Percentiles rank a stretch among this genome's conserved stretches.
Evolutionary conservation across 257 asterid species (phyloP).

Genomic region (Thymus mandschuricus): DNA sequence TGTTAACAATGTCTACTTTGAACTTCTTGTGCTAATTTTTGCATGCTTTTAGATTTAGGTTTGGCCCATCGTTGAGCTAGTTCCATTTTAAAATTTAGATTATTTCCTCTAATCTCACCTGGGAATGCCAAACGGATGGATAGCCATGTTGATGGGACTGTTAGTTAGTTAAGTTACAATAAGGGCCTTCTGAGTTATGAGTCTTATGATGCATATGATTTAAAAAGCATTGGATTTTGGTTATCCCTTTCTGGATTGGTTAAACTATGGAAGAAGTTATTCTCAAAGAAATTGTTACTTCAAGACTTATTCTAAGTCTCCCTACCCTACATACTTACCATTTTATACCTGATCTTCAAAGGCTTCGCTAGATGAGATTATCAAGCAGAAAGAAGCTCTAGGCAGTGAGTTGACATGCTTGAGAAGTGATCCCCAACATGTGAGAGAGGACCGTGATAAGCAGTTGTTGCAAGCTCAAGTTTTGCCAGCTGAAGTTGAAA

Average conservation of each 20-base stretch:
- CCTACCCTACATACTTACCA: background rate
- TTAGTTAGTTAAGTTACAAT: no score
- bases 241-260: no score
- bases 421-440: slow-evolving; percentile 75
- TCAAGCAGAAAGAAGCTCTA: slow-evolving; percentile 74
- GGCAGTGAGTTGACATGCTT: slow-evolving; percentile 67
- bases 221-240: no score
- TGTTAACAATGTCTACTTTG: background rate
- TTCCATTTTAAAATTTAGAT: background rate
- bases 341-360: slow-evolving; percentile 32
- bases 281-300: background rate
- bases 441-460: slow-evolving; percentile 82
- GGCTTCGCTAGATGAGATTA: slow-evolving; percentile 75
- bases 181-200: no score
- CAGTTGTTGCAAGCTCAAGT: slow-evolving; percentile 57
- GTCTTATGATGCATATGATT: no score
- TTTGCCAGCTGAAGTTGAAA: slow-evolving; percentile 60
- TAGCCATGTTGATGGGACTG: background rate
- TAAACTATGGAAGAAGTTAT: background rate
- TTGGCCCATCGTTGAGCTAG: background rate
- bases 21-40: background rate
- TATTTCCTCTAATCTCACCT: background rate
- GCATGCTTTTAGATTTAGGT: background rate
- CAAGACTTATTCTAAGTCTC: slow-evolving; percentile 7
- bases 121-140: background rate